These are phyloP conservation scores for Stentor roeselii DNA, from an alignment of 73 alveolate genomes.

Conservation along the genomic window DNA sequence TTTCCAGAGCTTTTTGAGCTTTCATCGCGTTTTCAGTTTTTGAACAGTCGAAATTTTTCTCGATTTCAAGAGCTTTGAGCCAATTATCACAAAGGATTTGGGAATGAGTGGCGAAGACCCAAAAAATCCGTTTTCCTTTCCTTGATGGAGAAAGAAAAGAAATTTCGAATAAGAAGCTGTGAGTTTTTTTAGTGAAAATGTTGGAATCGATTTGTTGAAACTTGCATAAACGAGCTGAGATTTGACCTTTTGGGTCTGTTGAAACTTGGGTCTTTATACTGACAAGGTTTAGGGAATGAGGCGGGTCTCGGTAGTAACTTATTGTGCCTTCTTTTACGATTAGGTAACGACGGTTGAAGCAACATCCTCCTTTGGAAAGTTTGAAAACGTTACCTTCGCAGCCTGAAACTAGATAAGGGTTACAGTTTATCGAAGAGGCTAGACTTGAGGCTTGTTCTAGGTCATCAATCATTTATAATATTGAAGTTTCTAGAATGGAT, in stretches of 20 bases:
- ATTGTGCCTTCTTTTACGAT: background rate
- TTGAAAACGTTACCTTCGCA: background rate
- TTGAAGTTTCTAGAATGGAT: no score
- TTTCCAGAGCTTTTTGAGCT: background rate
- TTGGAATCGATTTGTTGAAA: background rate
- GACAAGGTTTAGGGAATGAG: background rate
- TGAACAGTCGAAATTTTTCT: background rate
- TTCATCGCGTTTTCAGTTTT: background rate
- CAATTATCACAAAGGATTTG: background rate
- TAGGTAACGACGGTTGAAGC: background rate
- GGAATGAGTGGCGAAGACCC: background rate
- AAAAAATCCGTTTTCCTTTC: background rate
- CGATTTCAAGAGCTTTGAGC: background rate
- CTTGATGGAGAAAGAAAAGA: background rate
- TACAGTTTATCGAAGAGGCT: background rate
- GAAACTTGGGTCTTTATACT: background rate
- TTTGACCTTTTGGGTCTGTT: background rate
- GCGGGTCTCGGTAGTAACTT: background rate
- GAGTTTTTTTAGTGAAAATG: background rate
- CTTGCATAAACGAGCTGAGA: background rate
- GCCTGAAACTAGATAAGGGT: no score
- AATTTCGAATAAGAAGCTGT: background rate
- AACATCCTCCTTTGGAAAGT: background rate
- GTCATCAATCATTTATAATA: no score
- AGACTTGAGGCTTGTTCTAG: no score